Evolutionary conservation across 352 stramenopile species (phyloP).

Genomic region (Pythium oligandrum): DNA sequence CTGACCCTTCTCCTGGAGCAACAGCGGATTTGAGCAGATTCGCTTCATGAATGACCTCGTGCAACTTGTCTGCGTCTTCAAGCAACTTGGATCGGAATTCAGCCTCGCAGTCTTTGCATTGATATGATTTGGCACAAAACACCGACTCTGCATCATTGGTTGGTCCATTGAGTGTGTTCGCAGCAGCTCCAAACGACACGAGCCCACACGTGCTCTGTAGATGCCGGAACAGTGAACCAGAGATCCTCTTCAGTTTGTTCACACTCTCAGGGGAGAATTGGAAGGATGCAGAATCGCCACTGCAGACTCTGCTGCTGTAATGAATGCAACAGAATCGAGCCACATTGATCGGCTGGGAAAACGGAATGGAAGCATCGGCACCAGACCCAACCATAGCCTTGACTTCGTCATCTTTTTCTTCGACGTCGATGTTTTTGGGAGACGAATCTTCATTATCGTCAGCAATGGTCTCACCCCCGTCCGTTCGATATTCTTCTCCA

Average conservation of each 20-base stretch:
- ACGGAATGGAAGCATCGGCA: slow-evolving; percentile 37
- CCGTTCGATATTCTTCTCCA: slow-evolving; percentile 30
- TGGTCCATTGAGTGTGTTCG: no score
- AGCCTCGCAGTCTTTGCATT: slow-evolving; percentile 40
- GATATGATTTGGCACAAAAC: slow-evolving; percentile 42
- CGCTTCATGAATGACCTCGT: slow-evolving; percentile 41
- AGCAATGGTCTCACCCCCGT: no score
- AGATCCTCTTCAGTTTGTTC: slow-evolving; percentile 57
- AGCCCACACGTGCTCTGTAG: slow-evolving; percentile 33
- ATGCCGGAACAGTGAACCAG: slow-evolving; percentile 36
- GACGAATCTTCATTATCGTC: no score
- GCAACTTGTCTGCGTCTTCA: slow-evolving; percentile 43
- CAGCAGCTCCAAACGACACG: slow-evolving; percentile 7
- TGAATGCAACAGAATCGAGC: slow-evolving; percentile 45
- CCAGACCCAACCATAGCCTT: slow-evolving; percentile 3
- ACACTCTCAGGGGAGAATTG: slow-evolving; percentile 49
- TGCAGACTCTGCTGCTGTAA: slow-evolving; percentile 5
- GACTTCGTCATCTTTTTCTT: not conserved
- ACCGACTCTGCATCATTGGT: slow-evolving; percentile 3
- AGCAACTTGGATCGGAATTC: slow-evolving; percentile 47
- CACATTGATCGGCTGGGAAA: slow-evolving; percentile 45
- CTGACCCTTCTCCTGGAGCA: slow-evolving; percentile 14
- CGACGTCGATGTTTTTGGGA: slow-evolving; percentile 2
- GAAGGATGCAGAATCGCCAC: slow-evolving; percentile 1
- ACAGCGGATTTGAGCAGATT: slow-evolving; percentile 44